A percentile compares a stretch with the other conserved stretches of the same genome.
Evolutionary conservation across 2,329 filamentous ascomycete genomes (phyloP).

Genomic region (Neonectria sp.): DNA sequence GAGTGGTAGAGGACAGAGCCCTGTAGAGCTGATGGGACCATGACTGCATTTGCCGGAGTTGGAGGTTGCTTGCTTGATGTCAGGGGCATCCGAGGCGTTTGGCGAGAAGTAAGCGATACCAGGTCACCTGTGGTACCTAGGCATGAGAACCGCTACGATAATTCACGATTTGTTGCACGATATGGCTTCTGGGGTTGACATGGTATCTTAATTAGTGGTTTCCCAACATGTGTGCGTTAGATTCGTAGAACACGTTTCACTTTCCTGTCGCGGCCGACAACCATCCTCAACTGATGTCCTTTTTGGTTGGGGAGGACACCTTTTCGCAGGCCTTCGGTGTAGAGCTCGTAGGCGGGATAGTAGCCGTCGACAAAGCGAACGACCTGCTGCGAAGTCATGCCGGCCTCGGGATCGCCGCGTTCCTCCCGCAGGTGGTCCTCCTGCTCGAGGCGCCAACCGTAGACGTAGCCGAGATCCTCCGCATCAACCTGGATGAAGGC

Average conservation of each 20-base stretch:
- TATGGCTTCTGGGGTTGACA: background rate
- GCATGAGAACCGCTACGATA: conserved; percentile 23
- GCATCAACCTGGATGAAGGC: conserved; percentile 77
- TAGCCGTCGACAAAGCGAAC: conserved; percentile 79
- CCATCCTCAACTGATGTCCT: conserved; percentile 72
- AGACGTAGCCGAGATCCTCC: conserved; percentile 81
- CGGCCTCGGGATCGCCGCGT: conserved; percentile 71
- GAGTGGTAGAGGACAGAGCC: conserved; percentile 65
- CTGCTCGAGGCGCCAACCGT: conserved; percentile 87
- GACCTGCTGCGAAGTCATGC: conserved; percentile 89
- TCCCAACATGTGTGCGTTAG: conserved; percentile 37
- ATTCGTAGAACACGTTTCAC: conserved; percentile 71
- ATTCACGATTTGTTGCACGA: conserved; percentile 15
- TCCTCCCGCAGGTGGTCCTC: conserved; percentile 77
- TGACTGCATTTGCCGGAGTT: conserved; percentile 48
- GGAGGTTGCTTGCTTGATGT: conserved; percentile 39
- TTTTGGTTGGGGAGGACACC: conserved; percentile 68
- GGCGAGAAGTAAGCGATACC: conserved; percentile 30
- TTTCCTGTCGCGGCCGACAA: conserved; percentile 72
- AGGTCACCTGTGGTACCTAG: conserved; percentile 23
- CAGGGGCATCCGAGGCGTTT: conserved; percentile 35
- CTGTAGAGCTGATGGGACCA: conserved; percentile 30
- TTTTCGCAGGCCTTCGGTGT: conserved; percentile 69
- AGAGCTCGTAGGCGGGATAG: conserved; percentile 82
- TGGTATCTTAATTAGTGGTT: conserved; percentile 32